A percentile compares a stretch with the other conserved stretches of the same genome.
Evolutionary conservation across 2,329 filamentous ascomycete species (phyloP).

Genomic region (Coniochaeta hoffmannii): DNA sequence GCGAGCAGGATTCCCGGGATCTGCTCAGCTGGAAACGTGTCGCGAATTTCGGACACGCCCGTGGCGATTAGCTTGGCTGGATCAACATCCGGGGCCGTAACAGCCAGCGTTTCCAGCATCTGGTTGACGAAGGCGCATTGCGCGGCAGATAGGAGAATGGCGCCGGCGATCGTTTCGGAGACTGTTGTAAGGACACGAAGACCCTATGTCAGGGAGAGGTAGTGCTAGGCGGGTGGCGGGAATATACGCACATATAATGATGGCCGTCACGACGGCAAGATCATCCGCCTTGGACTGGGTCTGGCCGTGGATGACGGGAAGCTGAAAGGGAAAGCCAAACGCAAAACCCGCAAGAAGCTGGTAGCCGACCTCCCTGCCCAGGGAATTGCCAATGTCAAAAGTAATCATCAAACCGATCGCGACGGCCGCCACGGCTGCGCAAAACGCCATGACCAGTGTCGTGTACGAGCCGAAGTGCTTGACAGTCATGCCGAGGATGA

Average conservation of each 20-base stretch:
- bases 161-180: constrained; percentile 37
- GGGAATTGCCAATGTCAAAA: constrained; percentile 17
- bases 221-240: too few relatives aligned
- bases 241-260: too few relatives aligned
- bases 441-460: constrained; percentile 20
- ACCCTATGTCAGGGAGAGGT: constrained; percentile 17
- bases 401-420: constrained; percentile 25
- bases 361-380: constrained; percentile 17
- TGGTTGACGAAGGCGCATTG: constrained; percentile 31
- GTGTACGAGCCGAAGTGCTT: constrained; percentile 9
- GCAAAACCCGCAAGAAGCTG: constrained; percentile 33
- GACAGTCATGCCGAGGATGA: constrained; percentile 19
- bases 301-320: background rate
- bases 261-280: constrained; percentile 29
- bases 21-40: too few relatives aligned
- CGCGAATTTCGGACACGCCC: constrained; percentile 39
- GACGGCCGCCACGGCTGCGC: constrained; percentile 23
- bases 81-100: constrained; percentile 19
- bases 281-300: constrained; percentile 20
- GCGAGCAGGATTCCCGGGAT: too few relatives aligned
- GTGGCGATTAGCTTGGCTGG: constrained; percentile 21
- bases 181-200: constrained; percentile 32
- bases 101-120: constrained; percentile 19
- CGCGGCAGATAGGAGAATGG: constrained; percentile 37
- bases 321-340: constrained; percentile 21